Conservation (phyloP, 495 filamentous ascomycete species). For the Penicillium coprophilum region DNA sequence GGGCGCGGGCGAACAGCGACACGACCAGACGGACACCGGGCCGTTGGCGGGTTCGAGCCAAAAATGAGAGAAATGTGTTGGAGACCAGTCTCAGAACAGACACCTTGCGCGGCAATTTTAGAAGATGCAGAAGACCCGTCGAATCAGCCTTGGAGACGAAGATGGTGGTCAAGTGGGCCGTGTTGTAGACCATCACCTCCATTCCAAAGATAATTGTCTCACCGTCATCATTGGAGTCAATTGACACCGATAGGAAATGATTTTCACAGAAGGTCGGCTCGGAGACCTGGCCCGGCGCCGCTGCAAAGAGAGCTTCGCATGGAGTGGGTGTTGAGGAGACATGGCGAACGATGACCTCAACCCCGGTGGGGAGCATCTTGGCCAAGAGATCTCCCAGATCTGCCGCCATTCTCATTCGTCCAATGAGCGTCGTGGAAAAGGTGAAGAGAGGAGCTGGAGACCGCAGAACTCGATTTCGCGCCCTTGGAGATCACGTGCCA, state of each 20-base stretch:
- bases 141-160: conserved; percentile 98
- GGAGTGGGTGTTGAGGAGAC: conserved; percentile 78
- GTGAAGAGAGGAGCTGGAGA: conserved; percentile 18
- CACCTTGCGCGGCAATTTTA: conserved; percentile 58
- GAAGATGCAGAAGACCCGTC: conserved; percentile 76
- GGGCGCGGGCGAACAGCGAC: conserved; percentile 88
- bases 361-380: conserved; percentile 65
- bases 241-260: conserved; percentile 79
- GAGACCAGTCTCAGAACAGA: conserved; percentile 73
- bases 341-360: conserved; percentile 76
- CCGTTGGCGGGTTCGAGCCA: conserved; percentile 65
- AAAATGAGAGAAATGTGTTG: conserved; percentile 70
- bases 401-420: conserved; percentile 26
- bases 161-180: conserved; percentile 74
- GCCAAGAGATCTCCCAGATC: conserved; percentile 58
- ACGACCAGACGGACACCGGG: conserved; percentile 73
- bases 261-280: conserved; percentile 81
- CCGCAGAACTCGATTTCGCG: conserved; percentile 14
- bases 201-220: conserved; percentile 66
- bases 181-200: conserved; percentile 66
- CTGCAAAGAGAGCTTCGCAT: conserved; percentile 72
- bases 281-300: conserved; percentile 65
- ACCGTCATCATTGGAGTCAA: conserved; percentile 40
- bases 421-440: conserved; percentile 31
- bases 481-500: conserved; percentile 25